Percentiles rank a stretch among this genome's conserved stretches.
Conservation (phyloP, 441 rosid genomes). For the Arabidopsis lyrata region DNA sequence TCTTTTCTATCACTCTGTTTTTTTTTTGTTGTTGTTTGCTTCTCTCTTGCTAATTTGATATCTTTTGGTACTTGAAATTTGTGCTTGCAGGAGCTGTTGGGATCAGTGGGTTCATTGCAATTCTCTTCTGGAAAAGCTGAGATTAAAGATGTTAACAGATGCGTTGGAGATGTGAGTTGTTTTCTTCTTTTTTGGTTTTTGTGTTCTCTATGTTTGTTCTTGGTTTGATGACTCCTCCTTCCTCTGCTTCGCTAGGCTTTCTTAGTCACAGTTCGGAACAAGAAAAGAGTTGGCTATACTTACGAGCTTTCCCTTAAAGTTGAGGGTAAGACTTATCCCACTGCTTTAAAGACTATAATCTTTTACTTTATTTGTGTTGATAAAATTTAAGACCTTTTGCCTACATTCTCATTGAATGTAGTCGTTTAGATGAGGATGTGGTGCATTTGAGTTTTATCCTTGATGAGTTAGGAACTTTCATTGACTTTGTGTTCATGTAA, state of each 20-base stretch:
- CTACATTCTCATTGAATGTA: neutral
- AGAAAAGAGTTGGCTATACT: slow-evolving; percentile 86
- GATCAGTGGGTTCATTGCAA: slow-evolving; percentile 64
- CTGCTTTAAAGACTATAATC: neutral
- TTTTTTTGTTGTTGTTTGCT: neutral
- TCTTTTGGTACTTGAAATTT: slow-evolving; percentile 1
- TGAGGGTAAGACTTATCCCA: slow-evolving; percentile 52
- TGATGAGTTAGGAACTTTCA: neutral
- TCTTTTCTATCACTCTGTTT: neutral
- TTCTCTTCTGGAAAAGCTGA: slow-evolving; percentile 78
- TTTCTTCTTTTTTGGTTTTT: neutral
- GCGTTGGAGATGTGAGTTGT: slow-evolving; percentile 83
- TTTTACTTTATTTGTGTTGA: neutral
- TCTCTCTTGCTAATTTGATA: neutral
- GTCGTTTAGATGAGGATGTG: neutral
- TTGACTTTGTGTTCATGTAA: neutral
- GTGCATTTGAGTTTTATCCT: neutral
- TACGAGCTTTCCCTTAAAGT: slow-evolving; percentile 83
- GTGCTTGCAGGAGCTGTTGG: slow-evolving; percentile 67
- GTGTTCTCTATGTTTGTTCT: slow-evolving; percentile 6
- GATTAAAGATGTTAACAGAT: slow-evolving; percentile 69
- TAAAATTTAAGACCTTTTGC: neutral
- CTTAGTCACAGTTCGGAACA: slow-evolving; percentile 88
- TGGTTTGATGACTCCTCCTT: slow-evolving; percentile 12
- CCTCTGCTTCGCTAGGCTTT: slow-evolving; percentile 65